Evolutionary conservation across 2,329 filamentous ascomycete genomes (phyloP).

Genomic region (Penicillium brasilianum): DNA sequence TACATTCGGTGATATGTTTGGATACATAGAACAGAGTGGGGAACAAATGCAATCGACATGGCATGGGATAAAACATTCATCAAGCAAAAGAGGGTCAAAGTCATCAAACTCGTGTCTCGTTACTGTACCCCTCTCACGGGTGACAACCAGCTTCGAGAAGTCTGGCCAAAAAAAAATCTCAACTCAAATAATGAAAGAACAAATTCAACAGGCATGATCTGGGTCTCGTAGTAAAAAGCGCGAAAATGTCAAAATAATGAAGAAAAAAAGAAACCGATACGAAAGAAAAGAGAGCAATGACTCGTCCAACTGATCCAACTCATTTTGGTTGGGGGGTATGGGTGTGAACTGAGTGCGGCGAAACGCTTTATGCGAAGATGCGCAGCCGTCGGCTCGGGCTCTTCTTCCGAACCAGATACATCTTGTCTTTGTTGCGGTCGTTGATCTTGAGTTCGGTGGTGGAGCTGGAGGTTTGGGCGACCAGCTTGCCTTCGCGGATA

Average conservation of each 20-base stretch:
- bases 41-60: slow-evolving; percentile 18
- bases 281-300: not conserved
- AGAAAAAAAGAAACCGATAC: slow-evolving; percentile 12
- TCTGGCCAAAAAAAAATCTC: slow-evolving; percentile 11
- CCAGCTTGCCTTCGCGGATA: slow-evolving; percentile 60
- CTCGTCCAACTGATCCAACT: not conserved
- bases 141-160: slow-evolving; percentile 17
- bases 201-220: slow-evolving; percentile 12
- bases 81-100: slow-evolving; percentile 1
- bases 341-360: not conserved
- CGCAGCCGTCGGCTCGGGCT: slow-evolving; percentile 40
- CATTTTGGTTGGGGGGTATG: not conserved
- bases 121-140: slow-evolving; percentile 21
- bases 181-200: slow-evolving; percentile 18
- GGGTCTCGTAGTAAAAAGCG: slow-evolving; percentile 13
- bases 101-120: slow-evolving; percentile 33
- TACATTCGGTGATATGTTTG: slow-evolving; percentile 12
- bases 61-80: slow-evolving; percentile 5
- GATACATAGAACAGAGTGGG: slow-evolving; percentile 15
- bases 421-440: slow-evolving; percentile 49
- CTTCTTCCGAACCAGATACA: slow-evolving; percentile 55
- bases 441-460: slow-evolving; percentile 50
- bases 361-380: slow-evolving; percentile 34
- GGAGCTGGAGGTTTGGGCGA: slow-evolving; percentile 43
- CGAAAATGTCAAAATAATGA: slow-evolving; percentile 9